These are phyloP conservation scores for Fusarium verticillioides DNA, from an alignment of 2,329 filamentous ascomycete genomes.

Conservation along the genomic window DNA sequence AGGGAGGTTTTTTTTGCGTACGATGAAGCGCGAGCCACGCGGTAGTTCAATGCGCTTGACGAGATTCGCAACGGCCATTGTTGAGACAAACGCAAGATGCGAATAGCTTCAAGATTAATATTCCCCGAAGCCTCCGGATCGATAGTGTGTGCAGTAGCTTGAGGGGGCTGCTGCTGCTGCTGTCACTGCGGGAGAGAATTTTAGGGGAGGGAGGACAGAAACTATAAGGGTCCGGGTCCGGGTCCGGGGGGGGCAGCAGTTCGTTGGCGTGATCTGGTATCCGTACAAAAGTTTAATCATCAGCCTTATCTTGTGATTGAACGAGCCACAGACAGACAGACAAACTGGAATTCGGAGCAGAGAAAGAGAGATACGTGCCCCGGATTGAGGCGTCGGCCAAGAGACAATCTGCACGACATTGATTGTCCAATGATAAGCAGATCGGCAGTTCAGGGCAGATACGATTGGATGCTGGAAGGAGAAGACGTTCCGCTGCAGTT, in stretches of 20 bases:
- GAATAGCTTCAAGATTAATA: conserved; percentile 12
- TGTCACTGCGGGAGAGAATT: not conserved
- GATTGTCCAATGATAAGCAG: conserved; percentile 11
- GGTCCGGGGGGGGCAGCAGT: not conserved
- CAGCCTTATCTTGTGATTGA: conserved; percentile 6
- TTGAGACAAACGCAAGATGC: not conserved
- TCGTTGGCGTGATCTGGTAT: not conserved
- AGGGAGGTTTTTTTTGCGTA: conserved; percentile 22
- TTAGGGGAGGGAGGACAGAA: not conserved
- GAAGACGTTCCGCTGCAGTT: not conserved
- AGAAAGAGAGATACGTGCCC: not conserved
- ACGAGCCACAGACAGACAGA: not conserved
- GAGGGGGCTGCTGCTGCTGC: not conserved
- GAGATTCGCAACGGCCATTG: conserved; percentile 42
- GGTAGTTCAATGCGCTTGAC: conserved; percentile 45
- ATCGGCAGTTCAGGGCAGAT: not conserved
- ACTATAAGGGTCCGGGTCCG: not conserved
- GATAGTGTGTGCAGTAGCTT: conserved; percentile 17
- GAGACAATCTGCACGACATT: not conserved
- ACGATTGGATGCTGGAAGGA: not conserved
- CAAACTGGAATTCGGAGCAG: not conserved
- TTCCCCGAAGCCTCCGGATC: conserved; percentile 1
- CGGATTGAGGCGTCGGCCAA: not conserved
- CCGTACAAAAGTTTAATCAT: not conserved
- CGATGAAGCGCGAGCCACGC: conserved; percentile 49